A percentile compares a stretch with the other conserved stretches of the same genome.
phyloP scores from a whole-genome alignment of 352 stramenopile genomes.

The Pythium coloratum region DNA sequence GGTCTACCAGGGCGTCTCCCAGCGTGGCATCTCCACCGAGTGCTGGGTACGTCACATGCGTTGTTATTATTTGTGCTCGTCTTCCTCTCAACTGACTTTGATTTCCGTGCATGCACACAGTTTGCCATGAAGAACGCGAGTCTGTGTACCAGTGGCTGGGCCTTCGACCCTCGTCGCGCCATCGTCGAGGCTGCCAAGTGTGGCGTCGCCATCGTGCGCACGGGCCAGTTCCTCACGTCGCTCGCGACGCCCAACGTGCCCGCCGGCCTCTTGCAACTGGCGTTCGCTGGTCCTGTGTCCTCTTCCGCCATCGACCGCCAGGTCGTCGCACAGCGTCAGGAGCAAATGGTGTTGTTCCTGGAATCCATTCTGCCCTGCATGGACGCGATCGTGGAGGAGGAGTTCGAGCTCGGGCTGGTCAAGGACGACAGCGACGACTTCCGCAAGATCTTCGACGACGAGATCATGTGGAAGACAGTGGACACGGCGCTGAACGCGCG shows the following conservation, averaged over 20 bases:
- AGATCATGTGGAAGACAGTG: conserved; percentile 70
- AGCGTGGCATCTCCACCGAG: conserved; percentile 76
- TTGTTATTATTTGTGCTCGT: neutral
- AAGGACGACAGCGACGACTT: conserved; percentile 77
- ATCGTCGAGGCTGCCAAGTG: conserved; percentile 70
- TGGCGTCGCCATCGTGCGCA: conserved; percentile 64
- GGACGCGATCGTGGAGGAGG: conserved; percentile 75
- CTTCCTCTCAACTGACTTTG: neutral
- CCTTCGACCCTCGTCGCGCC: conserved; percentile 66
- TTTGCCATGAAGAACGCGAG: conserved; percentile 85
- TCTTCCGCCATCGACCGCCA: conserved; percentile 45
- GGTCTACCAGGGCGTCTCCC: conserved; percentile 83
- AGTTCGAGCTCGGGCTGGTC: conserved; percentile 58
- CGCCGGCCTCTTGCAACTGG: conserved; percentile 44
- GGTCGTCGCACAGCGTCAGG: conserved; percentile 62
- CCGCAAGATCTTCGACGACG: conserved; percentile 71
- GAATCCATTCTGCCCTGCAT: conserved; percentile 79
- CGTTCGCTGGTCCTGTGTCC: conserved; percentile 37
- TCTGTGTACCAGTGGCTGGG: conserved; percentile 58
- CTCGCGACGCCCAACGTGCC: conserved; percentile 34
- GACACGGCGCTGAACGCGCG: conserved; percentile 46
- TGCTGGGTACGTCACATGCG: conserved; percentile 56
- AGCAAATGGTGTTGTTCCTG: conserved; percentile 81
- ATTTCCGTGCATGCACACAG: conserved; percentile 23
- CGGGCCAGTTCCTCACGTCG: conserved; percentile 66